phyloP scores from a whole-genome alignment of 169 alveolate genomes.

The Pseudocohnilembus persalinus region DNA sequence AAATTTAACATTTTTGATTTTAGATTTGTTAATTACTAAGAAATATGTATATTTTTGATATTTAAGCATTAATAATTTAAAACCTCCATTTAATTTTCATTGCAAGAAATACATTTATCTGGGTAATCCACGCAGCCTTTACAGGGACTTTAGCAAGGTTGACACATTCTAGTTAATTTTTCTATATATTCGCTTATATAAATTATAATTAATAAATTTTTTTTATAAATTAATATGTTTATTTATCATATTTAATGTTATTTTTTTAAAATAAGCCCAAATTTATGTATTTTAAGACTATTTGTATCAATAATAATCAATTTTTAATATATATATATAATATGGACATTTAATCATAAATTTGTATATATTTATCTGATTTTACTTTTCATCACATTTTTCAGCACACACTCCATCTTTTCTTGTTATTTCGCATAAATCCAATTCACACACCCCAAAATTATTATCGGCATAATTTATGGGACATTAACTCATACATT shows the following conservation, averaged over 20 bases:
- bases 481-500: background rate
- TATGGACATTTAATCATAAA: background rate
- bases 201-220: no score
- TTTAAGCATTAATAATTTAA: background rate
- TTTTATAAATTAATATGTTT: no score
- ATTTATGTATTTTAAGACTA: no score
- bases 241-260: no score
- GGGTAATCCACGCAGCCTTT: background rate
- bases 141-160: no score
- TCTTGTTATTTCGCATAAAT: background rate
- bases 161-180: no score
- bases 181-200: no score
- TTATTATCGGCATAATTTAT: background rate
- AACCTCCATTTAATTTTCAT: no score
- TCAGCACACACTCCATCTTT: background rate
- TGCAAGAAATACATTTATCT: background rate
- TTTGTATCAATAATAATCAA: no score
- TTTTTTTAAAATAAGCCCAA: no score
- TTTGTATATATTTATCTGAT: background rate
- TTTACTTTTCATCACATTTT: background rate
- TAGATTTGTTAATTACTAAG: background rate
- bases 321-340: no score
- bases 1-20: no score
- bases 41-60: background rate
- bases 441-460: background rate